phyloP scores from a whole-genome alignment of 371 early-diverging fungal genomes.

The Umbelopsis sp. region DNA sequence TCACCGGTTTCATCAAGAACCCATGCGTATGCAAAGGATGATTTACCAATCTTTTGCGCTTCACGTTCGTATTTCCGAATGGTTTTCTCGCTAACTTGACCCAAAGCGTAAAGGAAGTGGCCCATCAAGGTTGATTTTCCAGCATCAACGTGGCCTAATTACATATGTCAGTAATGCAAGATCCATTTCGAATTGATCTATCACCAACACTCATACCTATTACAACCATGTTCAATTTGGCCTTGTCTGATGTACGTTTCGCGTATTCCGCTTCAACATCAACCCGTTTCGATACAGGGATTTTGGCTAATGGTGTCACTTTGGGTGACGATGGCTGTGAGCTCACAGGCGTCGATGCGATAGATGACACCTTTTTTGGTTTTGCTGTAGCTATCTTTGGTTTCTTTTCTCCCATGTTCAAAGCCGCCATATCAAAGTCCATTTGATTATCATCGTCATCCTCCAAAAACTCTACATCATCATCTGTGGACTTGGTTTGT shows the following conservation, averaged over 20 bases:
- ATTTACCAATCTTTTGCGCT: constrained; percentile 91
- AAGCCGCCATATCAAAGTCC: constrained; percentile 53
- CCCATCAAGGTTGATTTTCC: constrained; percentile 99
- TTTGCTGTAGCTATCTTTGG: constrained; percentile 4
- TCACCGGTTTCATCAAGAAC: constrained; percentile 94
- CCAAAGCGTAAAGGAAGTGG: constrained; percentile 87
- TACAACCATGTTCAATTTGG: constrained; percentile 81
- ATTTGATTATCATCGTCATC: constrained; percentile 48
- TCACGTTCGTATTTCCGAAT: constrained; percentile 94
- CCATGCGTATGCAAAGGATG: constrained; percentile 96
- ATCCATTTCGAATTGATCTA: neutral
- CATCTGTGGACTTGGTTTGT: constrained; percentile 32
- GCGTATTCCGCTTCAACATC: constrained; percentile 77
- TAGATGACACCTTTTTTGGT: constrained; percentile 16
- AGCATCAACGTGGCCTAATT: constrained; percentile 96
- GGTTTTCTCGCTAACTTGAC: constrained; percentile 88
- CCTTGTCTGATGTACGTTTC: constrained; percentile 71
- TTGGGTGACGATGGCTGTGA: constrained; percentile 30
- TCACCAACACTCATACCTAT: constrained; percentile 34
- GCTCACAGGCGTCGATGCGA: constrained; percentile 20
- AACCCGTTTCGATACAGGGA: constrained; percentile 58
- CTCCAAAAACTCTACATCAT: constrained; percentile 48
- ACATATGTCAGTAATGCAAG: constrained; percentile 1
- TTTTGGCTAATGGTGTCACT: constrained; percentile 40
- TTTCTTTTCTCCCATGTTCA: constrained; percentile 42